Base-by-base conservation (phyloP, 495 filamentous ascomycete genomes). In the Chaetomium cochliodes region DNA sequence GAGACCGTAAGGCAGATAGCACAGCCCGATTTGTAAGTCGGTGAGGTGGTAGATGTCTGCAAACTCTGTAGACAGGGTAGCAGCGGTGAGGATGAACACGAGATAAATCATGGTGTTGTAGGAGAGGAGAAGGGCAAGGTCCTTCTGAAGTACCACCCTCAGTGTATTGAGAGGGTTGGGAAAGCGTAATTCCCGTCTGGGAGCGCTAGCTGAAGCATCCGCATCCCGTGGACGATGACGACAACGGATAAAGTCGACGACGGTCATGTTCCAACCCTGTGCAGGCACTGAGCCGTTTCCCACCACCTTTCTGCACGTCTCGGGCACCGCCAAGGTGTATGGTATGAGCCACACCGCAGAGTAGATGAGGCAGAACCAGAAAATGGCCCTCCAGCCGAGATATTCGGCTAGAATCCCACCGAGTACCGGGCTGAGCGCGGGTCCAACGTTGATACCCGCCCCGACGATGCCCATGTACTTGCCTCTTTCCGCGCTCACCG, bases 131-230 rank as follows among this genome's bases (percentile, higher is more conserved):
- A 79, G 50, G 16, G 71, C 74, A 61, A 82, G 69, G 69, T 92
- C 87, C 67, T 87, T 88, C 64, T 92, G 81, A 46, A 84, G 77
- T 1, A 90, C 75, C 26, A 92, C 84, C n/a, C 78, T 75, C 2
- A 93, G 77, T 0, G 87, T 87, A 28, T 86, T 80, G 30, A 92
- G 72, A 0, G 91, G 90, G 61, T 93, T 92, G 0, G 90, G 90
- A 39, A 88, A 82, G 4, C 78, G 75, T 22, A 91, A 72, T 69
- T 85, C 86, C 44, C 79, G 78, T 50, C 77, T 79, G 7, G 60
- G 44, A 25, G 49, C 47, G 28, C 15, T 20, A 5, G 54, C 51
- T 1, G 46, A 12, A 0, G 58, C 8, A 0, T 58, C 33, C 15
- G 66, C 22, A 5, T 53, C 22, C 9, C 16, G 18, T 13, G 42